Evolutionary conservation across 331 rosid genomes (phyloP).

Genomic region (Spiraea crenata): DNA sequence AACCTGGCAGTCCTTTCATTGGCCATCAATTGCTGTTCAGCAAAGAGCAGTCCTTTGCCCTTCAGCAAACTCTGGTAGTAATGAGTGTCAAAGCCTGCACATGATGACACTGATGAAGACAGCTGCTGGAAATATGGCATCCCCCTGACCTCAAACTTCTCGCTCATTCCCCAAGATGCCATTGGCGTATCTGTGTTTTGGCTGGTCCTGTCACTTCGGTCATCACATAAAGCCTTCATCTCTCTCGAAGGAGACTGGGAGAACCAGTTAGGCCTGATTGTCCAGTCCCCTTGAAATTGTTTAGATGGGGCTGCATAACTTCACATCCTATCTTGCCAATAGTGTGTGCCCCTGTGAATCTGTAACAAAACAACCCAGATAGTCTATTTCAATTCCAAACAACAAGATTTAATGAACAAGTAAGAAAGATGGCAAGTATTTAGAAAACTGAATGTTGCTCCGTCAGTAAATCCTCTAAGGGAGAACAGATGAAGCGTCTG

Average conservation of each 20-base stretch:
- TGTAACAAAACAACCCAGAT: neutral
- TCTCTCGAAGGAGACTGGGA: slow-evolving; percentile 39
- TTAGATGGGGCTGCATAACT: slow-evolving; percentile 45
- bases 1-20: slow-evolving; percentile 55
- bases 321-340: slow-evolving; percentile 69
- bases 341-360: slow-evolving; percentile 54
- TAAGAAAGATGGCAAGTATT: slow-evolving; percentile 35
- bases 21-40: slow-evolving; percentile 89
- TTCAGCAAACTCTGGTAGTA: slow-evolving; percentile 54
- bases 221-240: slow-evolving; percentile 48
- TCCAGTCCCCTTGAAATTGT: slow-evolving; percentile 59
- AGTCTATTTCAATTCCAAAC: slow-evolving; percentile 5
- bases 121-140: slow-evolving; percentile 57
- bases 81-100: slow-evolving; percentile 65
- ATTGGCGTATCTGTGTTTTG: neutral
- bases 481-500: slow-evolving; percentile 57
- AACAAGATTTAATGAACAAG: neutral
- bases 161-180: slow-evolving; percentile 25
- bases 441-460: slow-evolving; percentile 85
- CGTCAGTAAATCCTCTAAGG: slow-evolving; percentile 66
- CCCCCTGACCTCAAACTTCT: slow-evolving; percentile 27
- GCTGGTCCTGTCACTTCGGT: neutral
- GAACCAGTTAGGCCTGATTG: slow-evolving; percentile 54
- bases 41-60: slow-evolving; percentile 77
- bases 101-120: slow-evolving; percentile 49